These are phyloP conservation scores for Neltuma alba DNA, from an alignment of 306 rosid species.

Conservation along the genomic window DNA sequence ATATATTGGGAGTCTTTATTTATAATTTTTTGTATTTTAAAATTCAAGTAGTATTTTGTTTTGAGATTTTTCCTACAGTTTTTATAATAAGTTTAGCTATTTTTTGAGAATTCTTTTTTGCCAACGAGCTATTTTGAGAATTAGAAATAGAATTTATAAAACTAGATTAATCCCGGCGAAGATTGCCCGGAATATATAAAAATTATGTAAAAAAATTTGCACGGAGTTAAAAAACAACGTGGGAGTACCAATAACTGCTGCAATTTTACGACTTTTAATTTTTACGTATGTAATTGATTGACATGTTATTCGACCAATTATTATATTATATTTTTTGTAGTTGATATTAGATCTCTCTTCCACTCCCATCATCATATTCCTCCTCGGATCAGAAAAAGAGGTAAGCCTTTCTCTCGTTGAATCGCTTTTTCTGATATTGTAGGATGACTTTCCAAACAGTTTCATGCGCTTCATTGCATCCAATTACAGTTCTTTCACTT, in stretches of 20 bases:
- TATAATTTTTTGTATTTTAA: too few relatives aligned
- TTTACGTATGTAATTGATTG: neutral
- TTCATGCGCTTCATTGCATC: conserved; percentile 1
- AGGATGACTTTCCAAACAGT: neutral
- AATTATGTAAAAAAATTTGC: neutral
- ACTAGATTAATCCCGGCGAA: neutral
- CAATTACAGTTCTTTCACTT: conserved; percentile 16
- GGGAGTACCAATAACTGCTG: neutral
- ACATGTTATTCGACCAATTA: neutral
- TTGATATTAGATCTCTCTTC: conserved; percentile 46
- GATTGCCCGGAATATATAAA: neutral
- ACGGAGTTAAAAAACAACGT: neutral
- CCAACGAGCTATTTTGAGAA: too few relatives aligned
- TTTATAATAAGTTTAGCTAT: too few relatives aligned
- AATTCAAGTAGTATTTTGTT: too few relatives aligned
- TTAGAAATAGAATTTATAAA: too few relatives aligned
- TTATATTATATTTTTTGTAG: neutral
- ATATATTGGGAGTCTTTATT: too few relatives aligned
- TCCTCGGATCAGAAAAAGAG: conserved; percentile 63
- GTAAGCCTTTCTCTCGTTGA: conserved; percentile 38
- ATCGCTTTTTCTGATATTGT: conserved; percentile 40
- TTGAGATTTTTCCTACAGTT: too few relatives aligned
- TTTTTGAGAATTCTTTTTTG: too few relatives aligned
- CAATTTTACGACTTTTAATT: neutral
- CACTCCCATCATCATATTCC: conserved; percentile 42